Percentiles rank a stretch among this genome's conserved stretches.
Evolutionary conservation across 257 asterid species (phyloP).

Genomic region (Petunia secreta): DNA sequence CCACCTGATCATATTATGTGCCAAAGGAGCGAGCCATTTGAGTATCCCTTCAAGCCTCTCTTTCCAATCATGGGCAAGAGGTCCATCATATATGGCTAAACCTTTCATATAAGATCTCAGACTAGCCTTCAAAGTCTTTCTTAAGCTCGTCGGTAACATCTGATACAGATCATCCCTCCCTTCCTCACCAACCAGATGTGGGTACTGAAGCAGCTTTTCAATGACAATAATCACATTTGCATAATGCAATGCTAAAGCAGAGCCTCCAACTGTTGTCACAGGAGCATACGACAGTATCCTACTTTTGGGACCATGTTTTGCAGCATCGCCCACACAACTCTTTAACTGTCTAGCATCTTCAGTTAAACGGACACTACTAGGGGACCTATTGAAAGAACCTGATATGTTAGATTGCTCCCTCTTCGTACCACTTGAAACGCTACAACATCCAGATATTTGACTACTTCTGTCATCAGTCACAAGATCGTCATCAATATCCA

Average conservation of each 20-base stretch:
- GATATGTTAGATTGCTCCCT: slow-evolving; percentile 40
- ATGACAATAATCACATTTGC: slow-evolving; percentile 79
- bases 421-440: slow-evolving; percentile 48
- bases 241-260: slow-evolving; percentile 85
- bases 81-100: slow-evolving; percentile 78
- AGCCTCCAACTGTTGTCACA: slow-evolving; percentile 80
- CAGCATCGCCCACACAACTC: slow-evolving; percentile 26
- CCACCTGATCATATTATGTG: slow-evolving; percentile 95
- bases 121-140: slow-evolving; percentile 58
- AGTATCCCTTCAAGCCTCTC: slow-evolving; percentile 64
- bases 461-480: slow-evolving; percentile 59
- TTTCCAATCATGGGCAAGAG: slow-evolving; percentile 88
- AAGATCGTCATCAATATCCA: slow-evolving; percentile 47
- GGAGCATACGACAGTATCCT: slow-evolving; percentile 50
- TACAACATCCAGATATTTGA: slow-evolving; percentile 56
- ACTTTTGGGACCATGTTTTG: slow-evolving; percentile 50
- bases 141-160: slow-evolving; percentile 89
- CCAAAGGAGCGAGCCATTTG: slow-evolving; percentile 75
- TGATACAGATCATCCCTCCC: slow-evolving; percentile 89
- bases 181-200: slow-evolving; percentile 91
- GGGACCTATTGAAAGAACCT: slow-evolving; percentile 37
- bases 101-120: slow-evolving; percentile 61
- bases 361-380: slow-evolving; percentile 30
- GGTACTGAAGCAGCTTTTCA: slow-evolving; percentile 78
- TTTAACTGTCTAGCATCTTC: slow-evolving; percentile 38